phyloP scores from a whole-genome alignment of 225 moss, liverwort and hornwort species.

The Neckera pumila region DNA sequence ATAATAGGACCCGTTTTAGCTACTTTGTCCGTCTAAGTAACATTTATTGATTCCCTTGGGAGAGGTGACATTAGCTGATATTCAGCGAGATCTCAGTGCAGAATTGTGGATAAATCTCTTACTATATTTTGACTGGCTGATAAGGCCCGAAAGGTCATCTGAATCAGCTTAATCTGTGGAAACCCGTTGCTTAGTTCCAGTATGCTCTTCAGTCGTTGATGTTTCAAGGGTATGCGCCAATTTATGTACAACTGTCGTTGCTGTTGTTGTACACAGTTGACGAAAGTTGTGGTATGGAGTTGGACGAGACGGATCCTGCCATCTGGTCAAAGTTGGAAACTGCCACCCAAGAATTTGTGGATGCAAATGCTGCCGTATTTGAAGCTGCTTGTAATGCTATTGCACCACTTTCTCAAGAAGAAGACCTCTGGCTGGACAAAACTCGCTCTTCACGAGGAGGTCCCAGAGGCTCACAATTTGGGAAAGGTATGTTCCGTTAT shows the following conservation, averaged over 20 bases:
- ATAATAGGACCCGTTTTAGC: background rate
- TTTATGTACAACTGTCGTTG: background rate
- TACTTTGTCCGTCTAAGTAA: background rate
- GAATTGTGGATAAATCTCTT: background rate
- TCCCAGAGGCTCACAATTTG: slow-evolving; percentile 18
- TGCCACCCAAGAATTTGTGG: slow-evolving; percentile 86
- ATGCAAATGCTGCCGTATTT: slow-evolving; percentile 66
- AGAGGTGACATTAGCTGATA: background rate
- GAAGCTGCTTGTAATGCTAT: slow-evolving; percentile 72
- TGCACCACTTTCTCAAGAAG: slow-evolving; percentile 69
- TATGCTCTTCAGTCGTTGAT: background rate
- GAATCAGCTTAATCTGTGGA: background rate
- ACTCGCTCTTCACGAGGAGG: slow-evolving; percentile 44
- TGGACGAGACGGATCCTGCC: slow-evolving; percentile 90
- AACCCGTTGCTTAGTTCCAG: background rate
- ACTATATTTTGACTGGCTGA: background rate
- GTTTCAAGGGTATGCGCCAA: background rate
- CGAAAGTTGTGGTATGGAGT: slow-evolving; percentile 94
- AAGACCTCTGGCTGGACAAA: slow-evolving; percentile 77
- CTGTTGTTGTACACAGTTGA: slow-evolving; percentile 49
- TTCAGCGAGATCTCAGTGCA: background rate
- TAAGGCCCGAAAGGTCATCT: background rate
- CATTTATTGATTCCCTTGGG: background rate
- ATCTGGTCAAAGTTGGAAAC: slow-evolving; percentile 77
- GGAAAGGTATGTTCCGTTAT: slow-evolving; percentile 31